Percentiles rank a stretch among this genome's conserved stretches.
These are phyloP conservation scores for Wickerhamiella azyma DNA, from an alignment of 805 yeast genomes.

Conservation along the genomic window DNA sequence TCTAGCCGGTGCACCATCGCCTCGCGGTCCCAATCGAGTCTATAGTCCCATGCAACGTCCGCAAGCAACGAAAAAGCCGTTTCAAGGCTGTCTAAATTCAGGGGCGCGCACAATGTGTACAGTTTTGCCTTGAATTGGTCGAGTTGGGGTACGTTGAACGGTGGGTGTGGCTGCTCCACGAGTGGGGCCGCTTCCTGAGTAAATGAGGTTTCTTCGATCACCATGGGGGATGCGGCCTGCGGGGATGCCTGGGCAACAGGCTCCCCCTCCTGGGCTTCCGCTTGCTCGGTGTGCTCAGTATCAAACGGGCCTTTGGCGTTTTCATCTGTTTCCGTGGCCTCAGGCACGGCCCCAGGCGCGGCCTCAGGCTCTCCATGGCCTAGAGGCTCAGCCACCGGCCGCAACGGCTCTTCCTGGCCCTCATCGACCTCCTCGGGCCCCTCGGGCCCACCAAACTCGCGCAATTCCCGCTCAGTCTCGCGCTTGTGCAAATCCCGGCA, in stretches of 20 bases:
- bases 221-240: neutral
- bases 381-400: neutral
- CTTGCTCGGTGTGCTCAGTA: no score
- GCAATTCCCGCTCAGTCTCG: conserved; percentile 17
- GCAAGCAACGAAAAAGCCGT: conserved; percentile 52
- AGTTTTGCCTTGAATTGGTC: conserved; percentile 19
- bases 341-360: conserved; percentile 6
- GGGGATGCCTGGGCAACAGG: neutral
- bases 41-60: conserved; percentile 58
- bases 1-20: conserved; percentile 18
- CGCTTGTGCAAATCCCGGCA: conserved; percentile 46
- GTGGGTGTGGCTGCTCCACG: neutral
- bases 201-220: neutral
- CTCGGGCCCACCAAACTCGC: no score
- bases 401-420: conserved; percentile 25
- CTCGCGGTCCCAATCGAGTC: conserved; percentile 39
- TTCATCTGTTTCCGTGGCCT: neutral
- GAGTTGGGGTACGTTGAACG: neutral
- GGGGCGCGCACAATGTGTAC: conserved; percentile 28
- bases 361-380: conserved; percentile 18
- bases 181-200: neutral
- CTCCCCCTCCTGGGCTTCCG: neutral
- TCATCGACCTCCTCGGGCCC: neutral
- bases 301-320: neutral
- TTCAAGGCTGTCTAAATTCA: conserved; percentile 43